Percentiles rank a stretch among this genome's conserved stretches.
These are phyloP conservation scores for Pseudogymnoascus sp. DNA, from an alignment of 2,329 filamentous ascomycete genomes.

Conservation along the genomic window DNA sequence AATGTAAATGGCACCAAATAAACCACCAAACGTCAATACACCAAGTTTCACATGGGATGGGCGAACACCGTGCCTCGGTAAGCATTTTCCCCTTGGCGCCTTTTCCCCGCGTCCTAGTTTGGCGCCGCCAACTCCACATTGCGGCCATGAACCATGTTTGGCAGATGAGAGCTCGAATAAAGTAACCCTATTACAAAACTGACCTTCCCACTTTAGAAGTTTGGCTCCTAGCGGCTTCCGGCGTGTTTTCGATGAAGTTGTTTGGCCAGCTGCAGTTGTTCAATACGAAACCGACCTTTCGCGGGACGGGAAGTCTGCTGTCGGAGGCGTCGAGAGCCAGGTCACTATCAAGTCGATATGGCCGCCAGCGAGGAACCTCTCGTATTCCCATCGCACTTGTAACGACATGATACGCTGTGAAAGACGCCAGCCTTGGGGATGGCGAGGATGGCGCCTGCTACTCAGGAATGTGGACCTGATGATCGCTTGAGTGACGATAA, in stretches of 20 bases:
- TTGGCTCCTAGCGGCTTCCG: not conserved
- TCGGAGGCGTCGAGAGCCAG: not conserved
- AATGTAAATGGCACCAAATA: not conserved
- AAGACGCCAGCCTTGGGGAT: not conserved
- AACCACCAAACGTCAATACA: not conserved
- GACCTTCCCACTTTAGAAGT: not conserved
- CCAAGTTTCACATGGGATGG: not conserved
- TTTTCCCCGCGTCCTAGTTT: conserved; percentile 3
- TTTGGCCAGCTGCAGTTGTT: not conserved
- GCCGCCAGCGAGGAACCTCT: not conserved
- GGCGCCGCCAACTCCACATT: conserved; percentile 1
- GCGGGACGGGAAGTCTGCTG: not conserved
- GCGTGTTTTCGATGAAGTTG: not conserved
- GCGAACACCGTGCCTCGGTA: not conserved
- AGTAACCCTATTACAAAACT: not conserved
- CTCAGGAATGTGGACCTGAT: not conserved
- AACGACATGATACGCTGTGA: not conserved
- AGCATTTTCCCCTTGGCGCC: not conserved
- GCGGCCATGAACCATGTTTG: not conserved
- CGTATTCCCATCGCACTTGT: not conserved
- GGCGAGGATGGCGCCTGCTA: not conserved
- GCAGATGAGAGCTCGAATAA: not conserved
- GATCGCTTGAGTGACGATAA: not conserved
- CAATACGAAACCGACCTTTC: not conserved
- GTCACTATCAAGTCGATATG: not conserved